Evolutionary conservation across 2,329 filamentous ascomycete species (phyloP).

Genomic region (Trichoderma aggressivum): DNA sequence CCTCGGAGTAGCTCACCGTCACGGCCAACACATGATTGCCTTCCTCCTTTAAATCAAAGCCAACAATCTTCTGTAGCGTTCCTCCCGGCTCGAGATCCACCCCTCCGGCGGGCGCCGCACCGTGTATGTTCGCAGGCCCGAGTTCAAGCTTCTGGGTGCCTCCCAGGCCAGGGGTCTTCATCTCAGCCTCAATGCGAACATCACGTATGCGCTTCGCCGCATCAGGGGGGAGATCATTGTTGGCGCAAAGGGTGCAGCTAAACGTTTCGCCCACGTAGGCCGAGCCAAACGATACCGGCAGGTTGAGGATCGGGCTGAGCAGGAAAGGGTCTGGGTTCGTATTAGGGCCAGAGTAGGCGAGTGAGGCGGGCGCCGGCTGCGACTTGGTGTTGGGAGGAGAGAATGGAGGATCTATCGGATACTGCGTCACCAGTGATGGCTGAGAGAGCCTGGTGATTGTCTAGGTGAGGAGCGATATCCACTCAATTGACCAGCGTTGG

Average conservation of each 20-base stretch:
- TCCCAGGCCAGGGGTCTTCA: slow-evolving; percentile 75
- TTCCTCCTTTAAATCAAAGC: slow-evolving; percentile 88
- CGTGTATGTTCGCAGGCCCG: slow-evolving; percentile 32
- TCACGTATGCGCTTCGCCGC: slow-evolving; percentile 59
- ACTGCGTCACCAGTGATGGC: slow-evolving; percentile 70
- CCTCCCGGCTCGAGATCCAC: slow-evolving; percentile 57
- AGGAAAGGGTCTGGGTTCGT: slow-evolving; percentile 55
- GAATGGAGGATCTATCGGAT: slow-evolving; percentile 53
- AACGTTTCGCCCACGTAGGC: slow-evolving; percentile 96
- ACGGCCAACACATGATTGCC: slow-evolving; percentile 91
- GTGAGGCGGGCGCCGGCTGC: slow-evolving; percentile 59
- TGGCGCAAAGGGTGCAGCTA: slow-evolving; percentile 91
- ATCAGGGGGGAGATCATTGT: slow-evolving; percentile 62
- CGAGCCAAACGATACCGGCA: slow-evolving; percentile 87
- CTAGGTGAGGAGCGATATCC: background rate
- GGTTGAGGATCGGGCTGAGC: slow-evolving; percentile 66
- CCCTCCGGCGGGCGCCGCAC: slow-evolving; percentile 21
- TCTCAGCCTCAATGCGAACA: slow-evolving; percentile 82
- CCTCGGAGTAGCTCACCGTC: slow-evolving; percentile 92
- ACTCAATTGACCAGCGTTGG: background rate
- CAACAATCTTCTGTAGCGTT: slow-evolving; percentile 76
- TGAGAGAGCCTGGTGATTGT: slow-evolving; percentile 65
- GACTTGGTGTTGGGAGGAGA: slow-evolving; percentile 40
- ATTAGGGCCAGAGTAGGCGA: slow-evolving; percentile 58
- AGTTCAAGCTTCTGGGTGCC: slow-evolving; percentile 64